Base-by-base conservation (phyloP, 345 rosid genomes). In the Rhodamnia argentea region DNA sequence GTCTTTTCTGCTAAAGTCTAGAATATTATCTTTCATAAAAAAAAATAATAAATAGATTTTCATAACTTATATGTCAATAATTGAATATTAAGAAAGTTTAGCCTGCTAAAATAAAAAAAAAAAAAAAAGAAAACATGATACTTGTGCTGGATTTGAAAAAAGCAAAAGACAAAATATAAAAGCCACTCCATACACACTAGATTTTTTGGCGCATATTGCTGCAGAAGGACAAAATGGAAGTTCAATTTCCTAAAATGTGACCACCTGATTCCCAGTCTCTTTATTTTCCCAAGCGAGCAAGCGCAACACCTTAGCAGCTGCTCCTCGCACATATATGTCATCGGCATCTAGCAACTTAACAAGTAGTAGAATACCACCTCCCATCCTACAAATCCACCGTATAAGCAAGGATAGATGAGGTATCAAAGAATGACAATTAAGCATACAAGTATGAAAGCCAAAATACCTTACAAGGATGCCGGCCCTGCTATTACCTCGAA, bases 271-370 rank as follows among this genome's bases (percentile, higher is more conserved):
- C 88, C 93, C 93, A 86, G 95, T 95, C 84, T 95, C 97, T 51
- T 95, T 94, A 85, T 95, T 95, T 89, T 92, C 91, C 84, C 92
- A 96, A 50, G 97, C 94, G 88, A 96, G 92, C 44, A 96, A 90
- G 57, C 94, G 88, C 87, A 96, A 85, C 62, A 96, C 95, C 87
- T 93, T 95, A n/a, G 96, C 99, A 85, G 95, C 95, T 83, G 98
- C 95, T 84, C 94, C 92, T 87, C 93, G 99, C 40, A 96, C 97
- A 89, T 94, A 93, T 5, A 53, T 51, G 87, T 96, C 96, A 82
- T 83, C 58, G 82, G 85, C 89, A 88, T 92, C 85, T 20, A 94
- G 93, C 88, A 95, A 90, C 86, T 95, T 93, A 59, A 94, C 98
- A 82, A 96, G 94, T 37, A 93, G 94, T 47, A 93, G 95, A 83